phyloP scores from a whole-genome alignment of 2,329 filamentous ascomycete genomes.

The Sporothrix sp. region DNA sequence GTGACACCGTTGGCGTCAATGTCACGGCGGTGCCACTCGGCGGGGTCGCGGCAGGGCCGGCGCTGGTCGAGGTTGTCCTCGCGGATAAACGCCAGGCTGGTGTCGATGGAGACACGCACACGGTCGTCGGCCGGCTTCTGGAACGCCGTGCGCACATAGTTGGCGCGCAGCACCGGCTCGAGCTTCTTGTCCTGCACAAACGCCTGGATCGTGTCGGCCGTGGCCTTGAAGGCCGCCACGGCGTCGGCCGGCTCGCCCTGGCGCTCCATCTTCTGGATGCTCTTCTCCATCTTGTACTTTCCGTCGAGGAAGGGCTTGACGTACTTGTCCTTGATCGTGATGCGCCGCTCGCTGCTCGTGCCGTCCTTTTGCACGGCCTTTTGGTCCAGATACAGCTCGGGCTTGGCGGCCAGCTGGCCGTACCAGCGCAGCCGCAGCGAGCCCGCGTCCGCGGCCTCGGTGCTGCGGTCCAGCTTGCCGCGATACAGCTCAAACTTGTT shows the following conservation, averaged over 20 bases:
- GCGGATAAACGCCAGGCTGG: constrained; percentile 77
- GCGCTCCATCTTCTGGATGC: constrained; percentile 74
- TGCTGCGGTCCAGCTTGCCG: constrained; percentile 66
- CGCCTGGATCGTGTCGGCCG: constrained; percentile 65
- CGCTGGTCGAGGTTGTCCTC: constrained; percentile 67
- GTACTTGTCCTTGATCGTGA: constrained; percentile 90
- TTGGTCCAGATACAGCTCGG: constrained; percentile 79
- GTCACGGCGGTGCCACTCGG: constrained; percentile 83
- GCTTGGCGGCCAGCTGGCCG: constrained; percentile 67
- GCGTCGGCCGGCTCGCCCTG: constrained; percentile 57
- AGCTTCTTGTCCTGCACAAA: constrained; percentile 71
- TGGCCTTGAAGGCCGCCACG: constrained; percentile 58
- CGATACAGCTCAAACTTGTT: constrained; percentile 76
- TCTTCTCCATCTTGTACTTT: constrained; percentile 88
- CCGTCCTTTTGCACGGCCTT: constrained; percentile 74
- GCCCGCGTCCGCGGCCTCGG: constrained; percentile 40
- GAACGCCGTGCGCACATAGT: constrained; percentile 90
- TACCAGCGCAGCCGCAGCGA: constrained; percentile 89
- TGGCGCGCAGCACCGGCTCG: constrained; percentile 78
- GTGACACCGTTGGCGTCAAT: constrained; percentile 76
- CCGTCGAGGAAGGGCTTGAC: constrained; percentile 77
- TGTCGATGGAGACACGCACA: constrained; percentile 87
- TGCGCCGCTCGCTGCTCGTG: constrained; percentile 66
- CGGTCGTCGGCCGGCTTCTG: constrained; percentile 89
- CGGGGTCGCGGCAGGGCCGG: constrained; percentile 79